Evolutionary conservation across 306 rosid genomes (phyloP), one percentile per base, ranked within the genome.

Genomic region (Dryas alaskensis): DNA sequence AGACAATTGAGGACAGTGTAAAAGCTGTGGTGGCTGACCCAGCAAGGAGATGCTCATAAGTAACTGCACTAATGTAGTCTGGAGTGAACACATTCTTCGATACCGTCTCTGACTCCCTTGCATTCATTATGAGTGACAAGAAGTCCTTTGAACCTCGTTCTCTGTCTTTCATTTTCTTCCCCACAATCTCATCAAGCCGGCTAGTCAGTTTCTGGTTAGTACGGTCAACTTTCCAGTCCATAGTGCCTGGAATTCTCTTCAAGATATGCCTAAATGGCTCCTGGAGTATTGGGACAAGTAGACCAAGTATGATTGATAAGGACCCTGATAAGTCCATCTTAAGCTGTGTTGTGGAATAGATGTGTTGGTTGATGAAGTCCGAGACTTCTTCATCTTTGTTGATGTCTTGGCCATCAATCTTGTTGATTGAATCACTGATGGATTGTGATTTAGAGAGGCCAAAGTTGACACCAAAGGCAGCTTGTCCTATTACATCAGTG

Each of bases 321-420:
- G 96, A 91, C 64, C 97, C 99, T 2, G 99, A 84, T 44, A 94
- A 70, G 78, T 94, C 99, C 97, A 94, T 90, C 84, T 90, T 94
- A 8, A 94, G 90, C 51, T 92, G 93, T 3, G 97, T 83, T 51
- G 96, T 92, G 53, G 96, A 89, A 82, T 89, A 94, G 9, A 94
- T 82, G 66, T 92, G 95, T 78, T 94, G 87, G 60, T 90, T 86
- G 65, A 92, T 88, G 71, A 94, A 92, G 67, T 92, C 92, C 0
- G 96, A 84, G 22, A 91, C 95, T 76, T 76, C 96, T 52, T 82
- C 80, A 2, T 8, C 46, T 27, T 67, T 52, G 17, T 63, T 46
- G 1, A 7, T 50, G 31, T 47, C 65, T 16, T 42, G 48, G 31
- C 52, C 65, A 25, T 69, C 74, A 62, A 8, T 51, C 27, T 61